phyloP scores from a whole-genome alignment of 768 basidiomycete genomes.

The Coprinopsis marcescibilis region DNA sequence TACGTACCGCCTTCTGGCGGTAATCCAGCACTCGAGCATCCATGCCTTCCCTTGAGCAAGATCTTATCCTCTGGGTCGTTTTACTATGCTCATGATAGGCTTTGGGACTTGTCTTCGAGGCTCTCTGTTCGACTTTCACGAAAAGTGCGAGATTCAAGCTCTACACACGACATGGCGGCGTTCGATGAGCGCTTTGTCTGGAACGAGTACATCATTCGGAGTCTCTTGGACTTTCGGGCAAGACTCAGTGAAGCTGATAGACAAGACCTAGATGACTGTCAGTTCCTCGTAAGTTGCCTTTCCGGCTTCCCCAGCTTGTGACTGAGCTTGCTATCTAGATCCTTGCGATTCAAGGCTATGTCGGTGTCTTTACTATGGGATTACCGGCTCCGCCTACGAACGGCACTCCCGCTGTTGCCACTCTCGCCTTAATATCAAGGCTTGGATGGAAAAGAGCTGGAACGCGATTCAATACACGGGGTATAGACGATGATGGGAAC shows the following conservation, averaged over 20 bases:
- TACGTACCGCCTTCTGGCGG: conserved; percentile 33
- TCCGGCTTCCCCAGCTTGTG: conserved; percentile 9
- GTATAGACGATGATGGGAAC: conserved; percentile 93
- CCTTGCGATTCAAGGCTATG: conserved; percentile 91
- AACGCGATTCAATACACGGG: conserved; percentile 94
- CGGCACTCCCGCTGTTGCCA: conserved; percentile 67
- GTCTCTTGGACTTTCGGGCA: conserved; percentile 83
- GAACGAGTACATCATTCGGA: conserved; percentile 88
- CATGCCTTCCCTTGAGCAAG: conserved; percentile 84
- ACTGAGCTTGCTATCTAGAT: conserved; percentile 40
- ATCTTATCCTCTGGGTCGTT: conserved; percentile 90
- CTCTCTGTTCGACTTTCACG: conserved; percentile 63
- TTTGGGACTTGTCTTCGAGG: conserved; percentile 88
- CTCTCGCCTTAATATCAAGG: conserved; percentile 77
- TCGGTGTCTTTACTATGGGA: conserved; percentile 75
- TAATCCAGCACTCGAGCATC: conserved; percentile 74
- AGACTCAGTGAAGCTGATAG: conserved; percentile 65
- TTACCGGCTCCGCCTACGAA: conserved; percentile 70
- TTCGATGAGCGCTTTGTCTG: conserved; percentile 89
- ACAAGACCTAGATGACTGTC: conserved; percentile 72
- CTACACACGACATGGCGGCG: conserved; percentile 41
- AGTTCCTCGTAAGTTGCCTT: conserved; percentile 65
- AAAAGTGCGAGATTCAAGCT: conserved; percentile 22
- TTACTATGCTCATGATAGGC: conserved; percentile 79
- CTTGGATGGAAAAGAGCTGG: conserved; percentile 95